Evolutionary conservation across 441 rosid genomes (phyloP), one percentile per base, ranked within the genome.

Genomic region (Codiaeum variegatum): DNA sequence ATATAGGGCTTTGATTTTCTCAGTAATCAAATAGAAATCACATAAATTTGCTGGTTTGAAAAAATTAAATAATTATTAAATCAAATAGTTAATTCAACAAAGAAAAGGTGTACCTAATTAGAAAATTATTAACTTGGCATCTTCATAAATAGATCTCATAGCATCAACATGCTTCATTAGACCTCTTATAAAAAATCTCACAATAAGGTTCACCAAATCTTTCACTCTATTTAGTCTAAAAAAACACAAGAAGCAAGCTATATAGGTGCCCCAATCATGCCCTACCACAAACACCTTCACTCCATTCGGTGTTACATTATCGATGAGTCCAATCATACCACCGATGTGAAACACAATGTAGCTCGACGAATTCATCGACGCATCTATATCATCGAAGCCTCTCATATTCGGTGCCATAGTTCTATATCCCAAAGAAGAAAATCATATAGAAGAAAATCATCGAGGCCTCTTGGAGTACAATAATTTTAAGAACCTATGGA

Each of bases 381-480:
- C 85, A 47, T 93, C 95, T 0, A 91, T 80, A 72, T 91, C 98
- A 2, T 97, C 96, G 49, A 63, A 92, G 23, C 97, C 97, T 49
- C 94, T 82, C 46, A 92, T 64, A 70, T 92, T 96, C 7, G 96
- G 96, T 7, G 96, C 97, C 69, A 92, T 81, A 0, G 91, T 83
- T 0, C 88, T 83, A 85, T 90, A 90, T 13, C 97, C 97, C 26
- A 84, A 80, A 11, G 90, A 78, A 0, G 94, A 83, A 63, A 92
- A n/a, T n/a, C n/a, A n/a, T n/a, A n/a, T n/a, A n/a, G n/a, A n/a
- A n/a, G n/a, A n/a, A n/a, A n/a, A n/a, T n/a, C n/a, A n/a, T n/a
- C n/a, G 79, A 55, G 84, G 88, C 46, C 96, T 85, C 97, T 94
- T 90, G 52, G 91, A 72, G 81, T 88, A 90, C 97, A 96, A 92